Percentiles rank a stretch among this genome's conserved stretches.
Evolutionary conservation across 2,329 filamentous ascomycete species (phyloP).

Genomic region (Aspergillus novofumigatus): DNA sequence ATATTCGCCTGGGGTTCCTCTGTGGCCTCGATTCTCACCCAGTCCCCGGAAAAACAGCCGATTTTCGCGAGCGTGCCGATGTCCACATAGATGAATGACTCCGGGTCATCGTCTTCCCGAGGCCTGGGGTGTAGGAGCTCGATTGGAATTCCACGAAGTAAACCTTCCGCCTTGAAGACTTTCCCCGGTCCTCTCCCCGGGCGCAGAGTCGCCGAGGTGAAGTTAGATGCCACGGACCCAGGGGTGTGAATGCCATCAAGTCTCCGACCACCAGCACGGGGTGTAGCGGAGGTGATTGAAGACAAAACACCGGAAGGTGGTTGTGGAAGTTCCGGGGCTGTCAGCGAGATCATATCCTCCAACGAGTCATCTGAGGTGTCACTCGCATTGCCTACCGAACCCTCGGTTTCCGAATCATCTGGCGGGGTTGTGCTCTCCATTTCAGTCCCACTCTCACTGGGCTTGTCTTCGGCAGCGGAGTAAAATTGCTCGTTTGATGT

Average conservation of each 20-base stretch:
- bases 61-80: conserved; percentile 80
- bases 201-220: conserved; percentile 77
- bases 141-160: conserved; percentile 67
- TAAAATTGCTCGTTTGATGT: conserved; percentile 88
- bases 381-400: conserved; percentile 51
- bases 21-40: conserved; percentile 79
- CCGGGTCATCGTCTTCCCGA: conserved; percentile 76
- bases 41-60: conserved; percentile 95
- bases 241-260: conserved; percentile 75
- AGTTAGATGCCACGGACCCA: conserved; percentile 83
- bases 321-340: conserved; percentile 72
- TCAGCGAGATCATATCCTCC: conserved; percentile 89
- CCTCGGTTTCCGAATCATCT: conserved; percentile 59
- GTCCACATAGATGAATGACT: conserved; percentile 84
- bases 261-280: conserved; percentile 66
- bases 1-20: conserved; percentile 61
- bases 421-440: conserved; percentile 53
- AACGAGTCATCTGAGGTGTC: conserved; percentile 86
- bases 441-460: conserved; percentile 39
- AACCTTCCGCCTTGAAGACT: conserved; percentile 76
- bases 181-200: conserved; percentile 61
- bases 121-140: conserved; percentile 84
- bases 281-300: conserved; percentile 74
- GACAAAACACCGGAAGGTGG: conserved; percentile 75
- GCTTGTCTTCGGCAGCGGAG: conserved; percentile 79